Conservation (phyloP, 192 early-diverging fungal genomes). For the Coemansia sp. region DNA sequence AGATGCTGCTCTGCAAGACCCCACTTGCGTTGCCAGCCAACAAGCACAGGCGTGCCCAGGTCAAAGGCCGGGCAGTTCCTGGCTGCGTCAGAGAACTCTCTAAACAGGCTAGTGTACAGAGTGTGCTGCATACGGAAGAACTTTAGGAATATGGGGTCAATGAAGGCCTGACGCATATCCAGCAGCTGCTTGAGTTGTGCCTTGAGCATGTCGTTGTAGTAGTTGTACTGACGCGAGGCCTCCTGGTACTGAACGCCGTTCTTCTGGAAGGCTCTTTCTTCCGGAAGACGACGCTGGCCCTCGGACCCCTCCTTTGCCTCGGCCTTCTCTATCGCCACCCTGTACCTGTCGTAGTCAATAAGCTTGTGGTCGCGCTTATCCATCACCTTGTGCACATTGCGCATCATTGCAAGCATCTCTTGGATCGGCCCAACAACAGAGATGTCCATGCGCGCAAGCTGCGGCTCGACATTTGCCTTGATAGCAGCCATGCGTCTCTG, state of each 20-base stretch:
- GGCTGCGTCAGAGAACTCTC: slow-evolving; percentile 59
- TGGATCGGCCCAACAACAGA: slow-evolving; percentile 73
- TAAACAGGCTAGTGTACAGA: slow-evolving; percentile 70
- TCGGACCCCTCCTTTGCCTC: slow-evolving; percentile 64
- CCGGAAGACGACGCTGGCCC: slow-evolving; percentile 51
- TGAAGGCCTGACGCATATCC: slow-evolving; percentile 68
- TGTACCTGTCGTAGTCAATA: slow-evolving; percentile 88
- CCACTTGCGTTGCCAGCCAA: slow-evolving; percentile 49
- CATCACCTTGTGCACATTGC: slow-evolving; percentile 79
- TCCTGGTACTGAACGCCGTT: slow-evolving; percentile 73
- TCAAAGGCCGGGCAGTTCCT: slow-evolving; percentile 60
- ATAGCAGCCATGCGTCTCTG: slow-evolving; percentile 42
- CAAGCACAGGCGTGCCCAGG: slow-evolving; percentile 38
- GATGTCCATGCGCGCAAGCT: slow-evolving; percentile 73
- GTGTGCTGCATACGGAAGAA: slow-evolving; percentile 83
- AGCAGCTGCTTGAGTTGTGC: slow-evolving; percentile 81
- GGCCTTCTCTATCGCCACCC: slow-evolving; percentile 71
- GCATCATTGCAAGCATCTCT: slow-evolving; percentile 76
- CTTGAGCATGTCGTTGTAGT: slow-evolving; percentile 79
- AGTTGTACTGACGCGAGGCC: slow-evolving; percentile 81
- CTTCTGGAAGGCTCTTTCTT: slow-evolving; percentile 70
- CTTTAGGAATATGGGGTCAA: slow-evolving; percentile 83
- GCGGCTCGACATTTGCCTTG: slow-evolving; percentile 62
- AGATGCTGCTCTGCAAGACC: slow-evolving; percentile 23
- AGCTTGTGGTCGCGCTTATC: slow-evolving; percentile 90